Evolutionary conservation across 176 grass and related monocot species (phyloP).

Genomic region (Dactylis glomerata): DNA sequence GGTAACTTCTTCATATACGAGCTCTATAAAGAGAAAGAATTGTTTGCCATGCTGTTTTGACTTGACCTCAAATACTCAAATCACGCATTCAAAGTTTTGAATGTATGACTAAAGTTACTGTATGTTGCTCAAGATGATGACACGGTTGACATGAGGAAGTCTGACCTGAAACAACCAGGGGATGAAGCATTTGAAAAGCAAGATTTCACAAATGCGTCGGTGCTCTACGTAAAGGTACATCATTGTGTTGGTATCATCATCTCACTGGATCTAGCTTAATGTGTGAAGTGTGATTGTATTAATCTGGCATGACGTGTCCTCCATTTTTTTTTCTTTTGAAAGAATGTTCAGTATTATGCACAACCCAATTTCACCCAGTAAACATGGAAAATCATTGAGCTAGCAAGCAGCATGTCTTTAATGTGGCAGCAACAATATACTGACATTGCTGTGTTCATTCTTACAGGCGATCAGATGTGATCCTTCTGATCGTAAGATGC

Average conservation of each 20-base stretch:
- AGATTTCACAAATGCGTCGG: slow-evolving; percentile 33
- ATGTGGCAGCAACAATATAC: not conserved
- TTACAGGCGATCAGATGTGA: slow-evolving; percentile 34
- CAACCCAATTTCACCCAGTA: not conserved
- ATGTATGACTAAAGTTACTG: not conserved
- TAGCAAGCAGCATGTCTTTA: not conserved
- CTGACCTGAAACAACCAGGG: slow-evolving; percentile 25
- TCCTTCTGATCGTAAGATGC: slow-evolving; percentile 15
- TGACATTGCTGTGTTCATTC: not conserved
- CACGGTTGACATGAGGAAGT: slow-evolving; percentile 5
- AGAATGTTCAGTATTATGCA: not conserved
- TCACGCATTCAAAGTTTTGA: not conserved
- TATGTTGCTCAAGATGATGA: slow-evolving; percentile 11
- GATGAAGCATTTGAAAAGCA: slow-evolving; percentile 35
- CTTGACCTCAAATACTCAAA: not conserved
- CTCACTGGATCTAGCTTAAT: not conserved
- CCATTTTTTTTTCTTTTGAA: not conserved
- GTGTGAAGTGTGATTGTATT: not conserved
- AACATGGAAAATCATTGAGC: not conserved
- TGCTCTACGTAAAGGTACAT: slow-evolving; percentile 2
- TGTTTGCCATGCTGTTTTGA: not conserved
- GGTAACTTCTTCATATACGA: no score
- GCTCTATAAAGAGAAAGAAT: not conserved
- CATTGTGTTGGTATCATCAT: not conserved
- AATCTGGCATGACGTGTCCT: not conserved